Percentiles rank a stretch among this genome's conserved stretches.
Evolutionary conservation across 805 yeast species (phyloP).

Genomic region (Yamadazyma takamatsuzukensis): DNA sequence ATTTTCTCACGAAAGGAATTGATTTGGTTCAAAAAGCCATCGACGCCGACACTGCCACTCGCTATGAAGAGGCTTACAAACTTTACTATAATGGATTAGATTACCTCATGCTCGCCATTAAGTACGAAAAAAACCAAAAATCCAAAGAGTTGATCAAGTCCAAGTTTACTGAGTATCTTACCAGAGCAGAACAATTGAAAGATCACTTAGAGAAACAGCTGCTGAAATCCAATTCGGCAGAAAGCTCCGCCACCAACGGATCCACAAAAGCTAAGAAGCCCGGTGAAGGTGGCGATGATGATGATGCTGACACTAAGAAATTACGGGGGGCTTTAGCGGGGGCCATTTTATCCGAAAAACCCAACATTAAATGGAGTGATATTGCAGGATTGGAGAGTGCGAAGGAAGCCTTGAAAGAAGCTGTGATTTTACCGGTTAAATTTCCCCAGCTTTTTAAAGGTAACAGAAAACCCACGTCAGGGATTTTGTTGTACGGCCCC

Average conservation of each 20-base stretch:
- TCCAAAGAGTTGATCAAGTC: conserved; percentile 85
- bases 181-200: conserved; percentile 91
- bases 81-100: conserved; percentile 90
- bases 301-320: conserved; percentile 80
- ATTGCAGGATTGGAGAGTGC: conserved; percentile 95
- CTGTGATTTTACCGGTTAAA: conserved; percentile 92
- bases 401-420: conserved; percentile 94
- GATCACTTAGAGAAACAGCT: conserved; percentile 73
- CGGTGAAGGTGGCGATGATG: conserved; percentile 43
- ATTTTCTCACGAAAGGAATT: conserved; percentile 91
- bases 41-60: conserved; percentile 85
- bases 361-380: conserved; percentile 91
- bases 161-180: conserved; percentile 85
- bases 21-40: conserved; percentile 92
- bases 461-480: conserved; percentile 87
- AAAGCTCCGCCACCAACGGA: conserved; percentile 51
- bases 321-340: conserved; percentile 87
- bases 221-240: conserved; percentile 44
- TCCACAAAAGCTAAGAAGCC: conserved; percentile 54
- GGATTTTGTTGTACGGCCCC: conserved; percentile 65
- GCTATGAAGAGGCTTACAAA: conserved; percentile 91
- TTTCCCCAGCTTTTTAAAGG: conserved; percentile 96
- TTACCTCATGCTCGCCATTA: conserved; percentile 91
- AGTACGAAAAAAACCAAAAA: conserved; percentile 84
- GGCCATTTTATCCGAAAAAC: conserved; percentile 86